Percentiles rank a stretch among this genome's conserved stretches.
phyloP scores from a whole-genome alignment of 805 yeast species.

The Saturnispora sanitii region DNA sequence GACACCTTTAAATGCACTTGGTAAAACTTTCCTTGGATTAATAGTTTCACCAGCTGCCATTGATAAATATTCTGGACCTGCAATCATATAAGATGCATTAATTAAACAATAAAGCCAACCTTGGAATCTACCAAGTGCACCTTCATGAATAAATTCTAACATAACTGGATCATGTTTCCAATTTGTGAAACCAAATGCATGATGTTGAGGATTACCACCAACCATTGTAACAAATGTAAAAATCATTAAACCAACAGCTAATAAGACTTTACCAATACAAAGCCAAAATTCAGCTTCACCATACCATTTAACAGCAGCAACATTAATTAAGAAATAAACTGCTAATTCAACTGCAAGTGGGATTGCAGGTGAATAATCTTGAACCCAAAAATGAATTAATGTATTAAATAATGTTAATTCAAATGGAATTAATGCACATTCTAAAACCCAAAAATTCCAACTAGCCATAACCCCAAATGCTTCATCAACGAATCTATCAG shows the following conservation, averaged over 20 bases:
- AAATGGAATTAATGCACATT: constrained; percentile 39
- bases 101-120: constrained; percentile 43
- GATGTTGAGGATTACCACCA: constrained; percentile 45
- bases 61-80: constrained; percentile 43
- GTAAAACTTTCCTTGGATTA: constrained; percentile 37
- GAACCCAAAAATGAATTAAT: constrained; percentile 44
- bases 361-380: constrained; percentile 39
- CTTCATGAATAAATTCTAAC: constrained; percentile 28
- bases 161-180: constrained; percentile 28
- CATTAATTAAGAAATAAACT: constrained; percentile 34
- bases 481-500: constrained; percentile 37
- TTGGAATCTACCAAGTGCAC: constrained; percentile 34
- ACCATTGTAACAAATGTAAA: constrained; percentile 46
- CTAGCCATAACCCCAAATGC: constrained; percentile 36
- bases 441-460: constrained; percentile 40
- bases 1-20: constrained; percentile 38
- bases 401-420: constrained; percentile 42
- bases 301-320: constrained; percentile 38
- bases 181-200: constrained; percentile 44
- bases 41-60: constrained; percentile 37
- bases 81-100: constrained; percentile 65
- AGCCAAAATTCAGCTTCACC: constrained; percentile 44
- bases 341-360: constrained; percentile 34
- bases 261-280: constrained; percentile 36
- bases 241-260: constrained; percentile 38